phyloP scores from a whole-genome alignment of 2,329 filamentous ascomycete species.

The Neonectria magnoliae region DNA sequence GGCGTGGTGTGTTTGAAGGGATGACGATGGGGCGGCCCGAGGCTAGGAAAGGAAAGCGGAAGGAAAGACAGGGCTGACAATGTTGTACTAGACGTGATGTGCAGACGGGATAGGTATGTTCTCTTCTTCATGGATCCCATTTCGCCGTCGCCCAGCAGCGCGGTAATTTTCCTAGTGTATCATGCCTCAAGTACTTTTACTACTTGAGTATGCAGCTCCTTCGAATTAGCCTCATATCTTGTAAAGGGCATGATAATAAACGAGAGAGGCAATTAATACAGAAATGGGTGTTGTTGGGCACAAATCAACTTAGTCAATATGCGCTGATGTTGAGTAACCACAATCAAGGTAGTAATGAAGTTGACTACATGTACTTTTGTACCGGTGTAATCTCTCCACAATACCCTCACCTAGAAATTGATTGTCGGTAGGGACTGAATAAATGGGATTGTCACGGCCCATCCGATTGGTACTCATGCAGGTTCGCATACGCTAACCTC shows the following conservation, averaged over 20 bases:
- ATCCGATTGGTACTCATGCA: background rate
- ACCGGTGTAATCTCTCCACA: background rate
- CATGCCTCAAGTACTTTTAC: background rate
- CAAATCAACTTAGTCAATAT: background rate
- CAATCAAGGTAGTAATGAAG: background rate
- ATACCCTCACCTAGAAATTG: too few relatives aligned
- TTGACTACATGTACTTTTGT: background rate
- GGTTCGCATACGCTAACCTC: background rate
- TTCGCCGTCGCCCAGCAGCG: background rate
- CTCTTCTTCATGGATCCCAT: background rate
- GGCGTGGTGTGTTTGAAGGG: background rate
- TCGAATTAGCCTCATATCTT: background rate
- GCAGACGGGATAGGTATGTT: background rate
- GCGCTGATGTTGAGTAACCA: background rate
- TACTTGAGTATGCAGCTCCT: background rate
- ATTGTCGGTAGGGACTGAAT: background rate
- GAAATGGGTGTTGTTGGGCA: background rate
- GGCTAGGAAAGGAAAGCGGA: background rate
- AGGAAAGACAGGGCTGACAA: background rate
- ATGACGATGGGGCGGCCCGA: background rate
- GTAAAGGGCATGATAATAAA: background rate
- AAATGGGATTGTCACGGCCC: background rate
- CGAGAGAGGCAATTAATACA: background rate
- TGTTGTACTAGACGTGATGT: background rate
- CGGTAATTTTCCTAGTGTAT: background rate